These are phyloP conservation scores for Kluyveromyces dobzhanskii DNA, from an alignment of 805 yeast species.

Conservation along the genomic window DNA sequence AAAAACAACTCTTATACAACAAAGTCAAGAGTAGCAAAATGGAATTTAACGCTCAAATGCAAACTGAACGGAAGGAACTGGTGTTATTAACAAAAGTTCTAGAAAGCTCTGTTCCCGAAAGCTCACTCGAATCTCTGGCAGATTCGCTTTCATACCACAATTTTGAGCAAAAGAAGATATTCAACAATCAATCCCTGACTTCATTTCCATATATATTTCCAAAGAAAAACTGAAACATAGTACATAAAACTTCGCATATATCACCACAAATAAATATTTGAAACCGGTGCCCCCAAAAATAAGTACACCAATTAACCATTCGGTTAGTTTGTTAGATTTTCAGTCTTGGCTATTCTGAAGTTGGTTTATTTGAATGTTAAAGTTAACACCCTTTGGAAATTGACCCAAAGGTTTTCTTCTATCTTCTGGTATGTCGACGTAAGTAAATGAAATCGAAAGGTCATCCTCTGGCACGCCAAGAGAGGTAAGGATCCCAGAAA, in stretches of 20 bases:
- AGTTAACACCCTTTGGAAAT: constrained; percentile 25
- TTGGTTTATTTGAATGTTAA: constrained; percentile 23
- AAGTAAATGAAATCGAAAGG: constrained; percentile 22
- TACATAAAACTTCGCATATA: too few species aligned
- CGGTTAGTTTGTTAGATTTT: neutral
- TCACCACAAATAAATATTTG: too few species aligned
- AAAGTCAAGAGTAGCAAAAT: constrained; percentile 11
- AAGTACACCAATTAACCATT: too few species aligned
- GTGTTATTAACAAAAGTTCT: constrained; percentile 2
- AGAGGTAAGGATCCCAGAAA: constrained; percentile 26
- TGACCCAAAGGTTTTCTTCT: constrained; percentile 7
- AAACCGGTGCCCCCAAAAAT: too few species aligned
- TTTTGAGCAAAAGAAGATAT: neutral
- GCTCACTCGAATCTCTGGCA: neutral
- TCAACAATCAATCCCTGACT: neutral
- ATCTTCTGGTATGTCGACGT: constrained; percentile 21
- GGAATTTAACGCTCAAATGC: constrained; percentile 10
- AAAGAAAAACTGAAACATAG: neutral
- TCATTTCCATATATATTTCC: neutral
- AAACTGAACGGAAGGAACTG: constrained; percentile 11
- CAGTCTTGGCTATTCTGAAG: neutral
- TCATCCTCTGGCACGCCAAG: constrained; percentile 22
- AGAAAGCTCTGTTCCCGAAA: neutral
- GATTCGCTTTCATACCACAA: neutral
- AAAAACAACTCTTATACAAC: constrained; percentile 10